Evolutionary conservation across 164 flowering plant genomes (phyloP), one percentile per base, ranked within the genome.

Genomic region (Houttuynia cordata): DNA sequence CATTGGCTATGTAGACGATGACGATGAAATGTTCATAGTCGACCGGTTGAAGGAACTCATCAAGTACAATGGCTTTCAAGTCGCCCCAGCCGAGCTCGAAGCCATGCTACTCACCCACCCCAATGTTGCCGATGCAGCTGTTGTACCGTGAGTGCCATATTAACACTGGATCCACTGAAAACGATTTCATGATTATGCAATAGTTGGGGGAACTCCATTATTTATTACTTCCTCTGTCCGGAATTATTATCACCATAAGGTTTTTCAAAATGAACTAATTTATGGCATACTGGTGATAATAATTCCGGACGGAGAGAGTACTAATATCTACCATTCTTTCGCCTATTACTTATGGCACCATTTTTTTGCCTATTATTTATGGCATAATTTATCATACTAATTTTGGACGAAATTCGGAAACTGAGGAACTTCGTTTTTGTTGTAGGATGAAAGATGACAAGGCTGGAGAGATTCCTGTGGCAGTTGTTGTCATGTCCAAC

Each of bases 81-180:
- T 93, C 0, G 97, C 99, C 5, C 99, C 97, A 0, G 99, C 96
- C 7, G 99, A 94, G 80, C 86, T 94, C 3, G 99, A 94, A 70
- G 92, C 95, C 0, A 51, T 94, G 71, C 69, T 93, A 21, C 63
- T 86, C 49, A 69, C 75, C 18, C 86, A 90, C 63, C 86, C 91
- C 10, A 56, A 70, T 60, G 78, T 94, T 58, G 72, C 80, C 7
- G 97, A 88, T 69, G 99, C 96, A 2, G 97, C 97, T 14, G 99
- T 94, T 19, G 88, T 92, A 13, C 70, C 92, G 98, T 91, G 73
- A 80, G 90, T 77, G 3, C 23, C 41, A 34, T n/a, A n/a, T n/a
- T n/a, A n/a, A n/a, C n/a, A n/a, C n/a, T n/a, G n/a, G n/a, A n/a
- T n/a, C n/a, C n/a, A n/a, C n/a, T n/a, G n/a, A n/a, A n/a, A n/a